phyloP scores from a whole-genome alignment of 2,329 filamentous ascomycete genomes.

The Cladosporium austrohemisphaericum region DNA sequence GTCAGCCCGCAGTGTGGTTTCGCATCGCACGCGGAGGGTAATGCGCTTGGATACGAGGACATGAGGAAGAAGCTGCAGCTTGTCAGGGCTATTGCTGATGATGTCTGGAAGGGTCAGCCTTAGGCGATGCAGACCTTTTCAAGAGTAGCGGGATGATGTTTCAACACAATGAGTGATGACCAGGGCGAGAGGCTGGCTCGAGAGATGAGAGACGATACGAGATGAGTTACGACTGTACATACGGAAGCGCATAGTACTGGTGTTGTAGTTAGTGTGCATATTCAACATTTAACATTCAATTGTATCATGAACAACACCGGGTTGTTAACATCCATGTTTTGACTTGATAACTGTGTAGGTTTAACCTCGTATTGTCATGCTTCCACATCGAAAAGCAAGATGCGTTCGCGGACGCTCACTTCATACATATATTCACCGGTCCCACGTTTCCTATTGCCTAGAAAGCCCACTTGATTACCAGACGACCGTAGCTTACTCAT shows the following conservation, averaged over 20 bases:
- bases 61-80: constrained; percentile 71
- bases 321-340: no score
- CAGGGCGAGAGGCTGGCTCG: not conserved
- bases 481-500: no score
- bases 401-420: no score
- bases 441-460: no score
- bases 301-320: no score
- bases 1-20: constrained; percentile 59
- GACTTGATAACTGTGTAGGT: no score
- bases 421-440: no score
- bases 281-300: constrained; percentile 13
- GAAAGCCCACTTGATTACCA: no score
- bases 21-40: constrained; percentile 70
- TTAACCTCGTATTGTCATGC: no score
- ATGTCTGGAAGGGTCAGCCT: constrained; percentile 62
- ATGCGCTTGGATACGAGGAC: constrained; percentile 64
- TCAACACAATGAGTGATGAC: constrained; percentile 1
- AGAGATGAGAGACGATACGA: not conserved
- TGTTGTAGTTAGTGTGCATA: constrained; percentile 9
- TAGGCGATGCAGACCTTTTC: constrained; percentile 25
- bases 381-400: no score
- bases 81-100: constrained; percentile 67
- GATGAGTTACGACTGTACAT: constrained; percentile 7
- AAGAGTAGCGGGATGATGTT: not conserved
- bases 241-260: not conserved